Evolutionary conservation across 345 rosid species (phyloP).

Genomic region (thale cress (Arabidopsis thaliana)): DNA sequence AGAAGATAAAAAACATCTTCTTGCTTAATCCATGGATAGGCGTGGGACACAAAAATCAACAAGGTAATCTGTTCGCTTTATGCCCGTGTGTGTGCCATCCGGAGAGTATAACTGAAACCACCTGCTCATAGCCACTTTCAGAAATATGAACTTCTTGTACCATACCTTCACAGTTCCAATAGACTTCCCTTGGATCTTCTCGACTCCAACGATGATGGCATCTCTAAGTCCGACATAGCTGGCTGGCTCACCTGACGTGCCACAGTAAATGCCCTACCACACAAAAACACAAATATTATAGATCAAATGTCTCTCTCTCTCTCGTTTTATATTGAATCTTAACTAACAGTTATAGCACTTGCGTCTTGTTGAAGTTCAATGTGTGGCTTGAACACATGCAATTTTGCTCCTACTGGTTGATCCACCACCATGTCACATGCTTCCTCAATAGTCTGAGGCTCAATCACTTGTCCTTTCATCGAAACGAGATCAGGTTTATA

Average conservation of each 20-base stretch:
- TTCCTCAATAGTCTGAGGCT: not conserved
- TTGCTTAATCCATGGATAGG: not conserved
- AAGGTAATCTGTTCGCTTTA: conserved; percentile 26
- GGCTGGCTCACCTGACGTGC: not conserved
- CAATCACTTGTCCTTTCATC: conserved; percentile 18
- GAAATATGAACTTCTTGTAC: not conserved
- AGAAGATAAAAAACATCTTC: not conserved
- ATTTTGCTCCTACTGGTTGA: conserved; percentile 8
- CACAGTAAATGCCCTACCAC: conserved; percentile 12
- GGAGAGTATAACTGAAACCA: not conserved
- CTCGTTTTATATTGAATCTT: not conserved
- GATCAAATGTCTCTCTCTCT: not conserved
- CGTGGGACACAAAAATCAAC: conserved; percentile 23
- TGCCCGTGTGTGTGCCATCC: not conserved
- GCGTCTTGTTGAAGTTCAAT: not conserved
- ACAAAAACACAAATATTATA: not conserved
- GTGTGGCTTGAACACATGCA: not conserved
- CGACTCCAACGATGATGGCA: not conserved
- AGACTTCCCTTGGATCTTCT: not conserved
- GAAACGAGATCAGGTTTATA: not conserved
- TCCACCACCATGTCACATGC: not conserved
- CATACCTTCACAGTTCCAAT: not conserved
- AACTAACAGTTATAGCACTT: not conserved
- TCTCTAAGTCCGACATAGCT: conserved; percentile 27
- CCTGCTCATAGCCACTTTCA: not conserved